phyloP scores from a whole-genome alignment of 208 protist species.

The Crithidia thermophila region DNA sequence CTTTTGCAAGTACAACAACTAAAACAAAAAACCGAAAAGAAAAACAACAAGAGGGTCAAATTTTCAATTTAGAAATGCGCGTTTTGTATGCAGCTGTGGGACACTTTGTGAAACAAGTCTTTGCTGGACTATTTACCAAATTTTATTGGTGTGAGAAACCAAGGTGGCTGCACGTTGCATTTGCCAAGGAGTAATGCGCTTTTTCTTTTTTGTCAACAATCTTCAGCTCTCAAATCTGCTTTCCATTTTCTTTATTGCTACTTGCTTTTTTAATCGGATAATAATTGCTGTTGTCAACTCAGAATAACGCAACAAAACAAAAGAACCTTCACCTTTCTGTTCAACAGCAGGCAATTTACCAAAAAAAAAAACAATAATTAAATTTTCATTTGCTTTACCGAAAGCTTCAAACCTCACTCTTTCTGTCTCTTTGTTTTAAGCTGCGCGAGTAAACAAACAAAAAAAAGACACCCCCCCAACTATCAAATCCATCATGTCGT shows the following conservation, averaged over 20 bases:
- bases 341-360: too few relatives aligned
- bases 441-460: neutral
- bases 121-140: neutral
- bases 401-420: neutral
- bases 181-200: neutral
- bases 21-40: neutral
- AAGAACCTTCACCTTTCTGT: too few relatives aligned
- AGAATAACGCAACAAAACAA: too few relatives aligned
- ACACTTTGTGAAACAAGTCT: too few relatives aligned
- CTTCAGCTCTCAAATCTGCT: neutral
- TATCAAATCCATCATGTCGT: neutral
- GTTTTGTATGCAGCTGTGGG: too few relatives aligned
- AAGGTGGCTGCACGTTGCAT: neutral
- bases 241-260: constrained; percentile 6
- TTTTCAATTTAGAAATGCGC: too few relatives aligned
- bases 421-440: neutral
- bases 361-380: too few relatives aligned
- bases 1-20: too few relatives aligned
- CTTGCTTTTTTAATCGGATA: constrained; percentile 21
- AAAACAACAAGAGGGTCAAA: neutral
- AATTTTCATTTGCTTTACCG: too few relatives aligned
- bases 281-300: too few relatives aligned
- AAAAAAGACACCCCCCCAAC: too few relatives aligned
- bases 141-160: neutral
- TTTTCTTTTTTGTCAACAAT: constrained; percentile 12